Evolutionary conservation across 1,284 basidiomycete species (phyloP).

Genomic region (Pholiota adiposa): DNA sequence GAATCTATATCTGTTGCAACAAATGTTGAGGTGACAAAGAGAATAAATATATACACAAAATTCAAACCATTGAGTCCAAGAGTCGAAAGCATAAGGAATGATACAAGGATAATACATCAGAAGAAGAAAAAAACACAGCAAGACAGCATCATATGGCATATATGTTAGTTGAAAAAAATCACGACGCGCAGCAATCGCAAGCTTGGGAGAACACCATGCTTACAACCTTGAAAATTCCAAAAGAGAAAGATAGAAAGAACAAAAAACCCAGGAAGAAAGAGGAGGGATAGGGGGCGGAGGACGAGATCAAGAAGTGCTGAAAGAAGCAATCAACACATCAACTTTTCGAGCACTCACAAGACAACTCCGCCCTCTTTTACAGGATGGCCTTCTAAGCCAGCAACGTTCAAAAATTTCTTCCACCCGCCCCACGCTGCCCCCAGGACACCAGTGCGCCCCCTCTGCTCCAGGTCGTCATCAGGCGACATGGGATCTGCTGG

Average conservation of each 20-base stretch:
- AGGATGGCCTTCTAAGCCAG: not conserved
- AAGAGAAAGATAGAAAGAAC: not conserved
- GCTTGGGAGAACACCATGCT: not conserved
- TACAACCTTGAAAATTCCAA: not conserved
- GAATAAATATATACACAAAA: slow-evolving; percentile 2
- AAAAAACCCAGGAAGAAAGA: not conserved
- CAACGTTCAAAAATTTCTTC: slow-evolving; percentile 19
- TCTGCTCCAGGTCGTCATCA: slow-evolving; percentile 18
- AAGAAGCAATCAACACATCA: slow-evolving; percentile 4
- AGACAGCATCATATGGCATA: not conserved
- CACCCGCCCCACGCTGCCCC: slow-evolving; percentile 19
- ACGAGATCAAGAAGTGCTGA: not conserved
- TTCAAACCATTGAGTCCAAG: not conserved
- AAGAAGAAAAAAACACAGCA: not conserved
- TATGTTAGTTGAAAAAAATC: not conserved
- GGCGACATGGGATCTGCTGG: slow-evolving; percentile 39
- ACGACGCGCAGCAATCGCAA: not conserved
- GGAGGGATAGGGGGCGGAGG: not conserved
- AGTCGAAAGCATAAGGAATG: not conserved
- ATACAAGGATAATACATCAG: not conserved
- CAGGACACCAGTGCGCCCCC: slow-evolving; percentile 13
- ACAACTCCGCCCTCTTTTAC: slow-evolving; percentile 13
- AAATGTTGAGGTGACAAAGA: not conserved
- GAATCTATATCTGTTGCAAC: not conserved
- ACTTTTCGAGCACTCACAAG: slow-evolving; percentile 4